Evolutionary conservation across 768 basidiomycete species (phyloP), one percentile per base, ranked within the genome.

Genomic region (Mycena pura): DNA sequence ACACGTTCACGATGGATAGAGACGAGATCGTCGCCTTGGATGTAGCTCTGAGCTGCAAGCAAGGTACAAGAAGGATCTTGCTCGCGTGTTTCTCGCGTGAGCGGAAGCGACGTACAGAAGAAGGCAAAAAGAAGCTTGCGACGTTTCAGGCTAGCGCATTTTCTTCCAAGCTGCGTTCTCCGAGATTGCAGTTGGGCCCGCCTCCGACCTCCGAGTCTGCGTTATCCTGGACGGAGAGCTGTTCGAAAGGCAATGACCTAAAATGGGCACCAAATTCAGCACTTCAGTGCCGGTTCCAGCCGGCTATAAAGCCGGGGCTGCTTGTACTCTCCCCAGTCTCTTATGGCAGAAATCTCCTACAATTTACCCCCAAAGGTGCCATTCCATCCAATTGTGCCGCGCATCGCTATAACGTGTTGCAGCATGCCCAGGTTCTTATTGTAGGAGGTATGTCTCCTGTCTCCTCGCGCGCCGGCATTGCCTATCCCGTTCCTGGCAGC

Each of bases 401-500:
- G 21, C 24, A n/a, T 14, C 24, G 9, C 15, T 39, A 5, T 48
- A 8, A 50, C 39, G 44, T 52, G 40, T 48, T 39, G 29, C 27
- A 65, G 64, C 17, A 62, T 51, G 32, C 64, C 15, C 60, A 58
- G 14, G 64, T 66, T 46, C 57, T 66, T 11, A 49, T 64, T 39
- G 27, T 57, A 36, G 55, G 57, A 38, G 57, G 65, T 65, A 52
- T 57, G 27, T 13, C 36, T 46, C 22, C n/a, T n/a, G n/a, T n/a
- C n/a, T n/a, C n/a, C n/a, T 49, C 32, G 52, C 41, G 57, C 11
- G 22, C 28, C 24, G 10, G 27, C 14, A 13, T 22, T 44, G 1
- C 48, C 48, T 19, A 41, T 40, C 31, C 25, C 24, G 15, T 34
- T 52, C 27, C 32, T 28, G 22, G 6, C 50, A 66, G 85, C 82